Evolutionary conservation across 129 eudicot species (phyloP), one percentile per base, ranked within the genome.

Genomic region (Chrysanthemum lavandulifolium): DNA sequence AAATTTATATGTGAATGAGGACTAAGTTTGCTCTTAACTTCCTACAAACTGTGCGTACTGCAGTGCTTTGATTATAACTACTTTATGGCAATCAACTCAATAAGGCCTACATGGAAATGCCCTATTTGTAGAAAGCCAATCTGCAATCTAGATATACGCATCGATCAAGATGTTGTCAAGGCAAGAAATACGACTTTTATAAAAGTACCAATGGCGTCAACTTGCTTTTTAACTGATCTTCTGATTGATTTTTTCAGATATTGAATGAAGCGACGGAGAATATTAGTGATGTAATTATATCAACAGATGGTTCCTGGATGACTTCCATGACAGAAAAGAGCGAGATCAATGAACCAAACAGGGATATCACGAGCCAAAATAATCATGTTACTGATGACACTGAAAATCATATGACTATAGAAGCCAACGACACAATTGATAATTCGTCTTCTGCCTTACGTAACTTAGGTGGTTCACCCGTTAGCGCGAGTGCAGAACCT

Each of bases 51-150:
- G 36, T 65, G 70, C 49, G 3, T 59, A 40, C 3, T 80, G 70
- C 54, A 84, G 88, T 84, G 88, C 80, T 84, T 84, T 70, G 88
- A 80, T 69, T 84, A 73, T 78, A 61, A 69, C n/a, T 56, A 58
- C 68, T 84, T 76, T 58, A 23, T 84, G 78, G 75, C 71, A 29
- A 63, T 59, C 15, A 84, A 80, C 54, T 84, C 85, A 53, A 70
- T 50, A 40, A 65, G 57, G 53, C 88, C 85, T 27, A 64, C 51
- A 1, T 84, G 88, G 88, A 60, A 74, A 18, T 84, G 88, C 70
- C 88, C 83, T 27, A 15, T 72, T 23, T 81, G 88, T 77, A 66
- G 66, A 31, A 71, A 80, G 49, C 67, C 83, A 50, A 78, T 81
- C 25, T 77, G 81, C 78, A 69, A 61, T 77, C 61, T 48, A 45